A percentile compares a stretch with the other conserved stretches of the same genome.
Evolutionary conservation across 768 basidiomycete species (phyloP).

Genomic region (Lactarius tabidus): DNA sequence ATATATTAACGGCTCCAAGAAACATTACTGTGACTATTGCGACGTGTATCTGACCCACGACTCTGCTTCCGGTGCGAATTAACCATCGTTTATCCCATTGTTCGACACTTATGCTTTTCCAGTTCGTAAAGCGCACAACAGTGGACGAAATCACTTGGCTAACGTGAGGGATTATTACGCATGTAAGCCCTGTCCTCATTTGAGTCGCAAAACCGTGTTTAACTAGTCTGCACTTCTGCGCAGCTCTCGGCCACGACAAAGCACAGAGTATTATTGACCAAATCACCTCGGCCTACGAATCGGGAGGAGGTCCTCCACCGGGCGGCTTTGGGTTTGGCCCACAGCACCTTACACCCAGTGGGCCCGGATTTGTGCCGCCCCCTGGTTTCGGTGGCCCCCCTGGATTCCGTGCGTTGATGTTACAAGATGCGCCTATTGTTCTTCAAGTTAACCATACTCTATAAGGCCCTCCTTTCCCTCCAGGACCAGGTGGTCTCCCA

Average conservation of each 20-base stretch:
- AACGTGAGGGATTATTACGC: conserved; percentile 98
- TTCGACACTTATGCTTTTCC: conserved; percentile 12
- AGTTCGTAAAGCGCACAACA: conserved; percentile 99
- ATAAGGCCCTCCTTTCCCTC: conserved; percentile 64
- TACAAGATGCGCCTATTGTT: neutral
- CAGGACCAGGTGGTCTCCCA: conserved; percentile 45
- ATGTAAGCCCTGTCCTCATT: conserved; percentile 41
- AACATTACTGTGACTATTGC: conserved; percentile 93
- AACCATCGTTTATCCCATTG: neutral
- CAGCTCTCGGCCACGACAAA: conserved; percentile 91
- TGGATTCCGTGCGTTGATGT: conserved; percentile 19
- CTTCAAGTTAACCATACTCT: neutral
- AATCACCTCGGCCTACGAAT: conserved; percentile 92
- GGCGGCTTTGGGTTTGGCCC: conserved; percentile 86
- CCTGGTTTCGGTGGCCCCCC: conserved; percentile 46
- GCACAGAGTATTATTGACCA: conserved; percentile 98
- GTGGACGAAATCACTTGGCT: conserved; percentile 91
- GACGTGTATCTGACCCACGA: conserved; percentile 95
- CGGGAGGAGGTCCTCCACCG: conserved; percentile 77
- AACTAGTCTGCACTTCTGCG: conserved; percentile 21
- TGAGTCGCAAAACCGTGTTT: neutral
- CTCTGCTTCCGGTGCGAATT: conserved; percentile 73
- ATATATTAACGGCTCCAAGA: conserved; percentile 40
- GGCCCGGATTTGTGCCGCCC: conserved; percentile 44
- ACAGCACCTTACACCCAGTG: conserved; percentile 57